Conservation (phyloP, 2,329 filamentous ascomycete genomes). For the Claviceps humidiphila region DNA sequence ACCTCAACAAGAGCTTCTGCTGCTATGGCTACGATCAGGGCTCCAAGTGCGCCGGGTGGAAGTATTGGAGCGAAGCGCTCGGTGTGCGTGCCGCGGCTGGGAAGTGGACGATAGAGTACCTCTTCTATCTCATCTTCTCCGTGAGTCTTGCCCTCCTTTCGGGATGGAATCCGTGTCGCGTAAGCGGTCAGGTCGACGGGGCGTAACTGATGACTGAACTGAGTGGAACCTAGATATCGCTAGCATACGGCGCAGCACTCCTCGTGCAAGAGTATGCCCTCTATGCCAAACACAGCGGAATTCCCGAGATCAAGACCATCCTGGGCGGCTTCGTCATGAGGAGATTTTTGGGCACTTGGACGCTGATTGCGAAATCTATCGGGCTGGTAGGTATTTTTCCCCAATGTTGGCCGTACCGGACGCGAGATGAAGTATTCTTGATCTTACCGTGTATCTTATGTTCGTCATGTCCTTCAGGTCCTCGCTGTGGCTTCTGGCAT, state of each 20-base stretch:
- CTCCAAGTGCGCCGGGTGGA: constrained; percentile 76
- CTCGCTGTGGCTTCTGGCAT: constrained; percentile 86
- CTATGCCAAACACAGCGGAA: constrained; percentile 88
- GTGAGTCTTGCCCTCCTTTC: constrained; percentile 33
- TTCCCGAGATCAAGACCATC: constrained; percentile 95
- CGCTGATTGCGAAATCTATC: constrained; percentile 75
- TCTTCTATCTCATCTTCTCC: constrained; percentile 75
- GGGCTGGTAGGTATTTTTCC: constrained; percentile 50
- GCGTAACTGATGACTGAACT: neutral
- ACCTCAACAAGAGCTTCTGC: constrained; percentile 83
- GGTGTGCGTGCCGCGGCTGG: constrained; percentile 52
- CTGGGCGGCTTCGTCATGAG: constrained; percentile 87
- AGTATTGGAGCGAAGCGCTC: constrained; percentile 66
- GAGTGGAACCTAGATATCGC: constrained; percentile 44
- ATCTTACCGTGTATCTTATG: neutral
- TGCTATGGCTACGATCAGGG: constrained; percentile 82
- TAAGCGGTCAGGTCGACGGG: neutral
- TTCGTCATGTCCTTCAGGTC: constrained; percentile 37
- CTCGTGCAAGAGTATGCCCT: constrained; percentile 74
- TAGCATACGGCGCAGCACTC: constrained; percentile 64
- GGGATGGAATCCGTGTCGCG: too few relatives aligned
- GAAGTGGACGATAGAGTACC: constrained; percentile 72
- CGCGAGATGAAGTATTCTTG: neutral
- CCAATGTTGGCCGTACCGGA: neutral
- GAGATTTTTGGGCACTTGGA: constrained; percentile 78